Evolutionary conservation across 2,329 filamentous ascomycete species (phyloP), one percentile per base, ranked within the genome.

Genomic region (Coleophoma eucalyptorum): DNA sequence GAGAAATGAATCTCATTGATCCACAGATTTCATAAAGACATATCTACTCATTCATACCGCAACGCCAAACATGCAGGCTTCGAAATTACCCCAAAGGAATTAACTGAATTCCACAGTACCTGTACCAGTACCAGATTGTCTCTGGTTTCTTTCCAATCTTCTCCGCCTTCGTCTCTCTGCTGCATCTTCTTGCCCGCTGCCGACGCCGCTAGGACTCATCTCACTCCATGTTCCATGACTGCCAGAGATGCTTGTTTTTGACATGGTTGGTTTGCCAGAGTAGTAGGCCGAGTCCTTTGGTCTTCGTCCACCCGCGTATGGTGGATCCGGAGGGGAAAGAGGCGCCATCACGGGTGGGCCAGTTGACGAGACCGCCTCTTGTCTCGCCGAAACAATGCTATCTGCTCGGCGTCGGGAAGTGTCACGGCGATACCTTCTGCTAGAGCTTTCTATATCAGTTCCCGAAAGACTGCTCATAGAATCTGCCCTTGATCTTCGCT

Each of bases 201-300:
- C 50, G 8, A 42, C 34, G 12, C 48, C 43, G 21, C 45, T 45
- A 13, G 61, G 60, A 50, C 62, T 66, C 60, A 67, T 63, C 10
- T 52, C 64, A 48, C 59, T 63, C 65, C 63, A 67, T 8, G 65
- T 65, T 5, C 56, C 64, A 50, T 63, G 62, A 43, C 61, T 64
- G 47, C 50, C 50, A 26, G 31, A 43, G n/a, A 46, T 54, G 11
- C 61, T 66, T 10, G 65, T 62, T 8, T 62, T 64, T 16, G 55
- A 54, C 16, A 49, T 50, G 15, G 34, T 70, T 2, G 73, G 68
- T 52, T 70, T 68, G 6, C 78, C 79, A 3, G 79, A 81, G 60
- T 82, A 84, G 59, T 85, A 84, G 8, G 79, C 79, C 42, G 79
- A 82, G 60, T 86, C 82, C 59, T 84, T 85, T 11, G 66, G 70